These are phyloP conservation scores for Verticillium nonalfalfae DNA, from an alignment of 2,329 filamentous ascomycete species.

Conservation along the genomic window DNA sequence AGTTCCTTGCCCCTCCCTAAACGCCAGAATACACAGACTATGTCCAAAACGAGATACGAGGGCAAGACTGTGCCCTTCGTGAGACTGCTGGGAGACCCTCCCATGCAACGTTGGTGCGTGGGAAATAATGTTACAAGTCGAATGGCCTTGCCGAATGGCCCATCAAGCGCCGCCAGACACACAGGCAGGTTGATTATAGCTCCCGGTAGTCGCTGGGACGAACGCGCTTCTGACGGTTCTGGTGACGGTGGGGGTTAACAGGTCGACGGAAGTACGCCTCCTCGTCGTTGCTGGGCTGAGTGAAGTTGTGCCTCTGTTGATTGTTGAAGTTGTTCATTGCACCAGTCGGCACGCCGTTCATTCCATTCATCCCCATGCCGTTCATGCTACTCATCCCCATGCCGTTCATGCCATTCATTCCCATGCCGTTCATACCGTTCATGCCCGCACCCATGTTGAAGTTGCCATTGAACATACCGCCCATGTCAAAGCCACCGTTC, in stretches of 20 bases:
- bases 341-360: slow-evolving; percentile 23
- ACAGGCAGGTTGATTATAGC: slow-evolving; percentile 43
- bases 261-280: slow-evolving; percentile 94
- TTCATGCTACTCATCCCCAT: slow-evolving; percentile 27
- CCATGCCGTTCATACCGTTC: slow-evolving; percentile 29
- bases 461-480: slow-evolving; percentile 24
- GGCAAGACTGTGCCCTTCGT: not conserved
- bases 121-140: not conserved
- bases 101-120: not conserved
- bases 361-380: slow-evolving; percentile 23
- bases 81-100: not conserved
- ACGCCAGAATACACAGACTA: not conserved
- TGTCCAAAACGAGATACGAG: not conserved
- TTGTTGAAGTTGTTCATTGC: slow-evolving; percentile 19
- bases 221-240: slow-evolving; percentile 71
- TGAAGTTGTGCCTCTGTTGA: slow-evolving; percentile 27
- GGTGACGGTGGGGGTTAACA: slow-evolving; percentile 87
- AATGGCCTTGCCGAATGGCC: not conserved
- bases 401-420: slow-evolving; percentile 17
- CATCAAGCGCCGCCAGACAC: not conserved
- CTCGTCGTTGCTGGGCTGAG: slow-evolving; percentile 62
- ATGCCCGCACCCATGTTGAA: slow-evolving; percentile 21
- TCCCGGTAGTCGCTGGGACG: slow-evolving; percentile 89
- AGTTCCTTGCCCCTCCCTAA: not conserved
- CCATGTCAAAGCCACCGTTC: slow-evolving; percentile 23